Base-by-base conservation (phyloP, 2,329 filamentous ascomycete genomes). In the Botrytis pseudocinerea region DNA sequence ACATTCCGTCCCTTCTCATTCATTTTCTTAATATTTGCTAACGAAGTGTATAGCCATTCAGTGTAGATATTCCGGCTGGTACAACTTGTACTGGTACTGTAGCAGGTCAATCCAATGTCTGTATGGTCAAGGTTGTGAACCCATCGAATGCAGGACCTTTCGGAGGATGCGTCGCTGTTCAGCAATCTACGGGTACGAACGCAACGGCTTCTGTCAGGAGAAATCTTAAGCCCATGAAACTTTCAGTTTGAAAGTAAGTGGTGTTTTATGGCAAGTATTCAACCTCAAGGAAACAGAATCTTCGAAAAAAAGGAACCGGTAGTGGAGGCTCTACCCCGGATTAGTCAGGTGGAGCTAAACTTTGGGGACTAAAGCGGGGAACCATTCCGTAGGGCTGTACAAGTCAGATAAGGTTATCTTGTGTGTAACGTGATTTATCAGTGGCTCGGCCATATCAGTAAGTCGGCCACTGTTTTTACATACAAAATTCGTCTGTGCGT, bases 51-150 rank as follows among this genome's bases (percentile, higher is more conserved):
- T 32, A 77, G 68, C 80, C 80, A 64, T 78, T 84, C 60, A 77
- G 79, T n/a, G 81, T 82, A 28, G 70, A 78, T 14, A 78, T 83
- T 14, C 83, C 83, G 8, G 82, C 80, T 54, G 82, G 82, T 28
- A 83, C 80, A 40, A 81, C 75, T n/a, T 85, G 83, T 78, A 79
- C 76, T 0, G 83, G 83, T 20, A 80, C 80, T 12, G 74, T 83
- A 32, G 79, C 75, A 25, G 80, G 80, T 57, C 69, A 80, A 74
- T 46, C 66, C 5, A 82, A 82, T 72, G 82, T 84, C 72, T 85
- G 84, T 78, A 77, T 84, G 40, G 79, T 84, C 76, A 84, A 84
- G 81, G 82, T 85, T 73, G 82, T 82, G 71, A 85, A 85, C 79
- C 77, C 76, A 71, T 82, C 82, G 76, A 73, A 73, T 18, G 82